Conservation (phyloP, 2,329 filamentous ascomycete genomes). For the Basipetospora sp. region DNA sequence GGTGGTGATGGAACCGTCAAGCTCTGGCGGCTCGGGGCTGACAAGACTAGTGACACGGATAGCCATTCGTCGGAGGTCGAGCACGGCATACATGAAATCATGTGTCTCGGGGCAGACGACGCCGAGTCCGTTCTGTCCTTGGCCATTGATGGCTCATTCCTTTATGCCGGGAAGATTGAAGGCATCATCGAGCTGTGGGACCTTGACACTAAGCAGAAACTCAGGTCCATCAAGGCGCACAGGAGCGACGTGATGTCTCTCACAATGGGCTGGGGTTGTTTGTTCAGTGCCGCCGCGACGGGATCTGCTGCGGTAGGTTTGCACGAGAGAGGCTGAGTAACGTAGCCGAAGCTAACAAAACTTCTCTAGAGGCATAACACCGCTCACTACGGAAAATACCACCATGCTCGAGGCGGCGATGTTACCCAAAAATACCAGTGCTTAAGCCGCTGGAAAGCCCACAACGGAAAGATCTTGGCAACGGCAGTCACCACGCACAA, state of each 20-base stretch:
- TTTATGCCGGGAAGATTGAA: constrained; percentile 78
- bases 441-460: constrained; percentile 63
- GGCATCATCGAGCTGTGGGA: constrained; percentile 95
- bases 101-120: constrained; percentile 46
- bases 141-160: constrained; percentile 74
- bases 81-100: constrained; percentile 37
- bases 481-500: constrained; percentile 61
- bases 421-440: constrained; percentile 73
- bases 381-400: constrained; percentile 45
- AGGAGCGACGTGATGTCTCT: constrained; percentile 73
- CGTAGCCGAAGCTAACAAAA: background rate
- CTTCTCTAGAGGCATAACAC: constrained; percentile 46
- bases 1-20: constrained; percentile 91
- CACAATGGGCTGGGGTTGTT: constrained; percentile 67
- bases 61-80: constrained; percentile 7
- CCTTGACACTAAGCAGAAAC: constrained; percentile 77
- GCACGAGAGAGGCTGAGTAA: background rate
- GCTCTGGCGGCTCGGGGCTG: constrained; percentile 56
- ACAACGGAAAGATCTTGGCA: constrained; percentile 73
- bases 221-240: constrained; percentile 72
- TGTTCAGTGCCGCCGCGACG: constrained; percentile 80
- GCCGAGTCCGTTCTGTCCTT: constrained; percentile 59
- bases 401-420: constrained; percentile 18
- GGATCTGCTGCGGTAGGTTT: constrained; percentile 64
- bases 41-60: constrained; percentile 2